phyloP scores from a whole-genome alignment of 1,284 basidiomycete genomes.

The Austroboletus niveus region DNA sequence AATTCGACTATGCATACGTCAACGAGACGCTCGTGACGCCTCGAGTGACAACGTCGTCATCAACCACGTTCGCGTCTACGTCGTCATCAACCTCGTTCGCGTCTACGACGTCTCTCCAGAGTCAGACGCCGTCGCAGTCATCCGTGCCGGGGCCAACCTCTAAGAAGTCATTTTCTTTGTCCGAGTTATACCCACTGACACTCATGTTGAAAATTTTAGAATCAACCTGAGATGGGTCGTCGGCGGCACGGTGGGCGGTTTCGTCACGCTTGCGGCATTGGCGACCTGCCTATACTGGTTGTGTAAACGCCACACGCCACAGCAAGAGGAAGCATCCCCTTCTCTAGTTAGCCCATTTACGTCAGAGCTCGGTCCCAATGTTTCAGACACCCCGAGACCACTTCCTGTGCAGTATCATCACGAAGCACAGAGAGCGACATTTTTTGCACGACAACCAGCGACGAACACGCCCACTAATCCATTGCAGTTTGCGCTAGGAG shows the following conservation, averaged over 20 bases:
- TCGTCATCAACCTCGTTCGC: not conserved
- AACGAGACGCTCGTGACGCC: conserved; percentile 22
- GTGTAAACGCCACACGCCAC: conserved; percentile 5
- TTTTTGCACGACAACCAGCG: no score
- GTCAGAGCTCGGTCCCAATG: not conserved
- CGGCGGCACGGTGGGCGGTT: conserved; percentile 21
- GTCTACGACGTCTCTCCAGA: not conserved
- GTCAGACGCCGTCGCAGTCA: conserved; percentile 1
- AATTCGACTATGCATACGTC: conserved; percentile 27
- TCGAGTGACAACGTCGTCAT: not conserved
- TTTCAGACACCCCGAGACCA: not conserved
- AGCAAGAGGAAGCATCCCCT: not conserved
- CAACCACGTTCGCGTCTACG: not conserved
- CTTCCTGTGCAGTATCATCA: no score
- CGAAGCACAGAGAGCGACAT: no score
- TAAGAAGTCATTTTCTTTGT: conserved; percentile 11
- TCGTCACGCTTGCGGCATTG: not conserved
- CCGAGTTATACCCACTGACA: conserved; percentile 5
- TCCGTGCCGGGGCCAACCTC: not conserved
- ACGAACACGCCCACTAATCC: no score
- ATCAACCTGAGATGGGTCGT: conserved; percentile 11
- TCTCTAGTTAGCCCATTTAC: conserved; percentile 7
- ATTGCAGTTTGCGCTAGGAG: no score
- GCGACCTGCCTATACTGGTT: conserved; percentile 9
- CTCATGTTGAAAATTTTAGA: conserved; percentile 4